Percentiles rank a stretch among this genome's conserved stretches.
Conservation (phyloP, 2,329 filamentous ascomycete genomes). For the Beauveria rudraprayagi region DNA sequence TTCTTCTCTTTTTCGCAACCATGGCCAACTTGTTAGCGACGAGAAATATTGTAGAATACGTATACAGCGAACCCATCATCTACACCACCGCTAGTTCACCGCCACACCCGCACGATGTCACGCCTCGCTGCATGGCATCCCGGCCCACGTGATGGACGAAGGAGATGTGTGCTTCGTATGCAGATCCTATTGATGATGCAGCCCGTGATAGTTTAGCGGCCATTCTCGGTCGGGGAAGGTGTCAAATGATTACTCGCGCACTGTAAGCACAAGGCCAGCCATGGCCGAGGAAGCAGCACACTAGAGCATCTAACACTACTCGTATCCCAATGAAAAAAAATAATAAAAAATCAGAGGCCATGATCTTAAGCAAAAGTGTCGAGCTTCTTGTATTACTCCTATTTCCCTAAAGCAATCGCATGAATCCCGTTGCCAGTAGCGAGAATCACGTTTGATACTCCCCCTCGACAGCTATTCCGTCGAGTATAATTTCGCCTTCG, state of each 20-base stretch:
- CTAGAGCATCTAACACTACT: too few species aligned
- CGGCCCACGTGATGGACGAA: conserved; percentile 8
- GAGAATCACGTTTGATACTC: not conserved
- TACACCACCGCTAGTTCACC: not conserved
- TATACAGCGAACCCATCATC: not conserved
- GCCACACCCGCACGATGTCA: conserved; percentile 1
- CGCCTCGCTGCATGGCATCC: conserved; percentile 5
- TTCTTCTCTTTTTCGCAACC: not conserved
- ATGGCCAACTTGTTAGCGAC: not conserved
- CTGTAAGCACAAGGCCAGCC: not conserved
- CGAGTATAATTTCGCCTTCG: not conserved
- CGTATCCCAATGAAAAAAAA: not conserved
- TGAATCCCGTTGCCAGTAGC: not conserved
- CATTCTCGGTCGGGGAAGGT: not conserved
- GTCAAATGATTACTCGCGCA: not conserved
- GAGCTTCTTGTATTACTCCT: not conserved
- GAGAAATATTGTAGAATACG: too few species aligned
- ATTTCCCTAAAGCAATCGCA: not conserved
- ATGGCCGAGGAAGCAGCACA: not conserved
- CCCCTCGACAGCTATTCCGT: not conserved
- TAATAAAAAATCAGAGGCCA: not conserved
- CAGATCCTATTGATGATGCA: not conserved
- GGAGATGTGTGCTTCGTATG: conserved; percentile 8
- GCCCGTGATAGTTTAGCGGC: not conserved
- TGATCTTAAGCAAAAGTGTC: not conserved